Evolutionary conservation across 2,329 filamentous ascomycete genomes (phyloP).

Genomic region (Paraphaeosphaeria sporulosa): DNA sequence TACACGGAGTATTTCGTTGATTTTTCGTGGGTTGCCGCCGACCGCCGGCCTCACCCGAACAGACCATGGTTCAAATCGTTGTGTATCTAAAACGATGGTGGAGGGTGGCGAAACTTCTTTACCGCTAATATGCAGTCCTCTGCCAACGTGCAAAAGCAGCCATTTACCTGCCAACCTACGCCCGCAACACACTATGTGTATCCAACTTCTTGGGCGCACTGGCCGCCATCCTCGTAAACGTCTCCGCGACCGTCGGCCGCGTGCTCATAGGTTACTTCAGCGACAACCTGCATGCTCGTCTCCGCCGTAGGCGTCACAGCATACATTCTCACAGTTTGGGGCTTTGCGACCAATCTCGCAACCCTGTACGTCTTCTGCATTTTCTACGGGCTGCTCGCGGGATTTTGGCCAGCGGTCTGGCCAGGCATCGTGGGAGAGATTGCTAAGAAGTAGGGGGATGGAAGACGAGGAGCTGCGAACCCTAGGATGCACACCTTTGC

Average conservation of each 20-base stretch:
- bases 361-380: constrained; percentile 49
- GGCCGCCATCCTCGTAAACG: constrained; percentile 41
- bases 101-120: no score
- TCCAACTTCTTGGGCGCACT: constrained; percentile 35
- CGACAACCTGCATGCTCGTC: constrained; percentile 48
- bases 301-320: constrained; percentile 31
- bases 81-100: no score
- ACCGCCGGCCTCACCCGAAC: no score
- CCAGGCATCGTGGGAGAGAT: constrained; percentile 50
- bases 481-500: constrained; percentile 49
- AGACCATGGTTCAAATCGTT: no score
- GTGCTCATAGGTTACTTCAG: constrained; percentile 41
- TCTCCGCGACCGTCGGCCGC: constrained; percentile 35
- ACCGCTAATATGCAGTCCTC: constrained; percentile 27
- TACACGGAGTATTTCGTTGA: no score
- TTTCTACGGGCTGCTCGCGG: constrained; percentile 47
- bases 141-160: constrained; percentile 19
- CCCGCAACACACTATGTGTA: constrained; percentile 31
- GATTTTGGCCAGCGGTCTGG: constrained; percentile 46
- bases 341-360: constrained; percentile 44
- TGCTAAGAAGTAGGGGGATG: constrained; percentile 24
- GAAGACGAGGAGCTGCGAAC: constrained; percentile 42
- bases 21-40: no score
- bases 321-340: constrained; percentile 42
- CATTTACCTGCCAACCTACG: constrained; percentile 46